Percentiles rank a stretch among this genome's conserved stretches.
Conservation (phyloP, 495 filamentous ascomycete genomes). For the Penicillium angulare region DNA sequence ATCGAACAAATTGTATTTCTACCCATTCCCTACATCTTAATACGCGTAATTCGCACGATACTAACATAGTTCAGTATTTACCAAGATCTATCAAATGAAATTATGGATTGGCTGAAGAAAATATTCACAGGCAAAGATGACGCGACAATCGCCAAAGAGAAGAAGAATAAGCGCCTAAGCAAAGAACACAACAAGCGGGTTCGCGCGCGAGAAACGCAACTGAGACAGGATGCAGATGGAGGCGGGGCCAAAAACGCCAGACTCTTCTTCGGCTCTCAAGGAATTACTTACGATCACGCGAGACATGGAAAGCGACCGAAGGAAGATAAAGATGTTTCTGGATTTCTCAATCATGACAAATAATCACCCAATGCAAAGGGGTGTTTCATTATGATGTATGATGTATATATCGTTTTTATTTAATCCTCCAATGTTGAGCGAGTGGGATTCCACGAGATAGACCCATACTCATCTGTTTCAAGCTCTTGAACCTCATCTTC, state of each 20-base stretch:
- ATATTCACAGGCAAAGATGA: constrained; percentile 1
- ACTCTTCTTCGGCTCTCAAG: not conserved
- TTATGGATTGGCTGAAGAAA: constrained; percentile 2
- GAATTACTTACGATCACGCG: not conserved
- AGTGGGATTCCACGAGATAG: constrained; percentile 55
- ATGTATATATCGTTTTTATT: not conserved
- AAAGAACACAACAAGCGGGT: not conserved
- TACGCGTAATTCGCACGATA: no score
- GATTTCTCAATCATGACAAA: no score
- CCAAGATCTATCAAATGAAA: not conserved
- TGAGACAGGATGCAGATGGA: not conserved
- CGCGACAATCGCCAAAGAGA: not conserved
- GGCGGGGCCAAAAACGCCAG: not conserved
- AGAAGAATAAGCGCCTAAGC: not conserved
- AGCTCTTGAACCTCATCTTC: constrained; percentile 61
- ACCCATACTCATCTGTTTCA: constrained; percentile 53
- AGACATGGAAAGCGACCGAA: not conserved
- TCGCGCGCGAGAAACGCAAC: constrained; percentile 1
- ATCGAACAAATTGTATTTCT: no score
- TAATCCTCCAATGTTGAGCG: constrained; percentile 12
- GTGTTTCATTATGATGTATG: no score
- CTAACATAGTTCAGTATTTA: no score
- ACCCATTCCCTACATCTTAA: no score
- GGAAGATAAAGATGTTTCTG: not conserved
- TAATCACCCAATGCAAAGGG: no score